These are phyloP conservation scores for Vitis hybrid DNA, from an alignment of 177 flowering plant species.

Conservation along the genomic window DNA sequence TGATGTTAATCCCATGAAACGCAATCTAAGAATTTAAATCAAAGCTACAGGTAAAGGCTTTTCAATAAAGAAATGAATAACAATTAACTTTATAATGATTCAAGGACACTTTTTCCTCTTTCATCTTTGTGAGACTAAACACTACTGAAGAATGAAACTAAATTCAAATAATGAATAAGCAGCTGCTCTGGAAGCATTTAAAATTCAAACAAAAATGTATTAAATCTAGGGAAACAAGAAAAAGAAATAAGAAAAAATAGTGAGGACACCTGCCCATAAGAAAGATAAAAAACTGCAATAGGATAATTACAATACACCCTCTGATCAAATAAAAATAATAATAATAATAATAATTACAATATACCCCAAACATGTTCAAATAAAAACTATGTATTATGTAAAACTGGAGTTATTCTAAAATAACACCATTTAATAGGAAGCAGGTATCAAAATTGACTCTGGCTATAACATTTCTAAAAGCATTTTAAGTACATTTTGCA, in stretches of 20 bases:
- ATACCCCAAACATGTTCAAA: neutral
- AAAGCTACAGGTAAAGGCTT: slow-evolving; percentile 4
- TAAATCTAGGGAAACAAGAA: neutral
- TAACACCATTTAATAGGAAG: no score
- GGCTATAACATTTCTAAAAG: no score
- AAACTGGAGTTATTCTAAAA: no score
- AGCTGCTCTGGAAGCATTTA: neutral
- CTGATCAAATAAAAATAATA: no score
- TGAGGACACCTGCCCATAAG: neutral
- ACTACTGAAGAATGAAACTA: neutral
- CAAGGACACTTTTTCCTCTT: neutral
- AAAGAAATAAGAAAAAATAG: no score
- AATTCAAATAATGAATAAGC: neutral
- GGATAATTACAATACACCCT: neutral
- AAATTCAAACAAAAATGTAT: neutral
- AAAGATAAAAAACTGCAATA: neutral
- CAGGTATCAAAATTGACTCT: no score
- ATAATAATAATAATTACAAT: no score
- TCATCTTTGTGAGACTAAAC: neutral
- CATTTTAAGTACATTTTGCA: no score
- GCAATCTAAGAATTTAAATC: slow-evolving; percentile 43
- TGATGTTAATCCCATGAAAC: slow-evolving; percentile 83
- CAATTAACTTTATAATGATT: neutral
- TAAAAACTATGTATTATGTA: no score
- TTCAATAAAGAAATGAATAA: neutral